A percentile compares a stretch with the other conserved stretches of the same genome.
phyloP scores from a whole-genome alignment of 2,329 filamentous ascomycete species.

The Lasiodiplodia gonubiensis region DNA sequence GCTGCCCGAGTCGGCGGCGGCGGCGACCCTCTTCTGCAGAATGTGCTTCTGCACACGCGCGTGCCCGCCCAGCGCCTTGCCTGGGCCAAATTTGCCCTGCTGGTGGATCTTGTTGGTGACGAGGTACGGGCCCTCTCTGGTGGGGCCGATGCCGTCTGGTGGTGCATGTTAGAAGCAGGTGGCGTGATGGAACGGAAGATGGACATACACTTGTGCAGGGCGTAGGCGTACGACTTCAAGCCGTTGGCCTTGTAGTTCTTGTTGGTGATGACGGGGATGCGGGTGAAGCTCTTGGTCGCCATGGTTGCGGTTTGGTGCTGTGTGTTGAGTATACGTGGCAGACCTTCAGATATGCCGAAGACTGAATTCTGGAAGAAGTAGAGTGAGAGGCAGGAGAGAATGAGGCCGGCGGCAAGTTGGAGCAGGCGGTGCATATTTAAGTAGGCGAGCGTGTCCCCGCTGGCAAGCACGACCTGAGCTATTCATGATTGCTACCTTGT shows the following conservation, averaged over 20 bases:
- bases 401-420: background rate
- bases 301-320: conserved; percentile 1
- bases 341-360: background rate
- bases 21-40: conserved; percentile 53
- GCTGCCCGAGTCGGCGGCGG: conserved; percentile 33
- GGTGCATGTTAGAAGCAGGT: background rate
- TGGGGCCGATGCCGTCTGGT: conserved; percentile 64
- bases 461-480: background rate
- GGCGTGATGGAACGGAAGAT: background rate
- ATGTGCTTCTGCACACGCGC: conserved; percentile 51
- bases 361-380: background rate
- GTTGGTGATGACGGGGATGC: conserved; percentile 37
- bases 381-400: background rate
- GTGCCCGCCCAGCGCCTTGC: conserved; percentile 56
- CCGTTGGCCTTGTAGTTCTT: conserved; percentile 47
- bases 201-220: conserved; percentile 61
- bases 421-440: conserved; percentile 16
- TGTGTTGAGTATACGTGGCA: background rate
- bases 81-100: conserved; percentile 55
- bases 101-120: conserved; percentile 57
- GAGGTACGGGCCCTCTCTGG: conserved; percentile 66
- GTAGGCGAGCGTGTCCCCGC: background rate
- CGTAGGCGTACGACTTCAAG: conserved; percentile 66
- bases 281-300: conserved; percentile 32
- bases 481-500: background rate